Evolutionary conservation across 2,329 filamentous ascomycete genomes (phyloP).

Genomic region (Ceratocystis lukuohia): DNA sequence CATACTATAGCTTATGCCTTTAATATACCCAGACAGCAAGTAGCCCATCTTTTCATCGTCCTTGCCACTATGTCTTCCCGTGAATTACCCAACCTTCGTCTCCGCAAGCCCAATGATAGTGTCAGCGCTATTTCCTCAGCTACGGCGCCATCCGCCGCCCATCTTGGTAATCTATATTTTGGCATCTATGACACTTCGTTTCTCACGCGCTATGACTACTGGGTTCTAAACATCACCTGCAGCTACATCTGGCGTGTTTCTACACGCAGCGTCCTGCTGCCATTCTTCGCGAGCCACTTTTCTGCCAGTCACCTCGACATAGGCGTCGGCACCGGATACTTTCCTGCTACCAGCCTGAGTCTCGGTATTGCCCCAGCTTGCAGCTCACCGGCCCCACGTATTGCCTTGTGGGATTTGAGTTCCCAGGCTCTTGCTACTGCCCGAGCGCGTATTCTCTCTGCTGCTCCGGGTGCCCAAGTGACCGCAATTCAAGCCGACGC

Average conservation of each 20-base stretch:
- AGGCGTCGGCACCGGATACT: slow-evolving; percentile 31
- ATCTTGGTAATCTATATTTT: slow-evolving; percentile 11
- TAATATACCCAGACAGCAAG: not conserved
- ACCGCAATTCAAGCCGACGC: slow-evolving; percentile 25
- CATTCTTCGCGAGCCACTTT: slow-evolving; percentile 28
- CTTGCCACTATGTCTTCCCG: not conserved
- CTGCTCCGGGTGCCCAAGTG: slow-evolving; percentile 15
- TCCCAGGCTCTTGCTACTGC: slow-evolving; percentile 26
- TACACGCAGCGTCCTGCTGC: slow-evolving; percentile 24
- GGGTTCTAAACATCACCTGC: slow-evolving; percentile 28
- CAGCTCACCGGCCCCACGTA: slow-evolving; percentile 21
- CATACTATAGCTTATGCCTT: not conserved
- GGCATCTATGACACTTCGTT: slow-evolving; percentile 13
- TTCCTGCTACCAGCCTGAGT: slow-evolving; percentile 25
- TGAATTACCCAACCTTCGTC: not conserved
- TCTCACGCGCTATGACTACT: slow-evolving; percentile 25
- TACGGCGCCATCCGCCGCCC: not conserved
- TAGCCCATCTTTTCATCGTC: not conserved
- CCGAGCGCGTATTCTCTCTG: slow-evolving; percentile 22
- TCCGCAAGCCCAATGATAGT: not conserved
- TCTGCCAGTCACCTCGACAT: slow-evolving; percentile 29
- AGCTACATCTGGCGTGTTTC: slow-evolving; percentile 28
- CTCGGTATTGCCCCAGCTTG: slow-evolving; percentile 11
- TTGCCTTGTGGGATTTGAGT: slow-evolving; percentile 30
- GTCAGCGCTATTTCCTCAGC: not conserved